Conservation (phyloP, 2,329 filamentous ascomycete genomes). For the Periconia sp. region DNA sequence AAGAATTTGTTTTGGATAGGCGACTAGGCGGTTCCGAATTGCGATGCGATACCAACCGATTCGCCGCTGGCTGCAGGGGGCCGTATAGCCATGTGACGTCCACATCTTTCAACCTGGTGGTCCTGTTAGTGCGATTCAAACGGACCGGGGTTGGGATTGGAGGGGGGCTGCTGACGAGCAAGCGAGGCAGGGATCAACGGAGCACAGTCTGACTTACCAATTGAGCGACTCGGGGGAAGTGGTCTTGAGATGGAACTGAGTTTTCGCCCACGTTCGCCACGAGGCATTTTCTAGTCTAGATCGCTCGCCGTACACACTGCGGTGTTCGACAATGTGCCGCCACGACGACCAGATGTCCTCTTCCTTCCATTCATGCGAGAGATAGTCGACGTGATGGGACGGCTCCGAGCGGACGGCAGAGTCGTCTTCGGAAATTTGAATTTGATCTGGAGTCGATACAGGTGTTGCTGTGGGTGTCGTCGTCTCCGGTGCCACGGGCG, state of each 20-base stretch:
- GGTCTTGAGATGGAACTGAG: slow-evolving; percentile 82
- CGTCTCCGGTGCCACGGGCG: slow-evolving; percentile 16
- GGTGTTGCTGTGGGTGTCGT: slow-evolving; percentile 50
- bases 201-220: slow-evolving; percentile 66
- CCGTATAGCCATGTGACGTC: slow-evolving; percentile 98
- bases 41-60: slow-evolving; percentile 53
- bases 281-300: slow-evolving; percentile 90
- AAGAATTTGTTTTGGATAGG: slow-evolving; percentile 65
- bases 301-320: slow-evolving; percentile 77
- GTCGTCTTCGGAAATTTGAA: slow-evolving; percentile 70
- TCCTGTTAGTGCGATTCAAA: slow-evolving; percentile 28
- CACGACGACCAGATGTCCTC: slow-evolving; percentile 98
- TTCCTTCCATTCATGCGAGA: slow-evolving; percentile 90
- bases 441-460: slow-evolving; percentile 55
- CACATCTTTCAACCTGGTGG: slow-evolving; percentile 84
- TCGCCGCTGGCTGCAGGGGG: slow-evolving; percentile 75
- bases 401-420: slow-evolving; percentile 72
- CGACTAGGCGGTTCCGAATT: slow-evolving; percentile 55
- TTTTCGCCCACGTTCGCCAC: slow-evolving; percentile 95
- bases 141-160: background rate
- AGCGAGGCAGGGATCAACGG: slow-evolving; percentile 26
- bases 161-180: slow-evolving; percentile 11
- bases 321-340: slow-evolving; percentile 84
- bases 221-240: slow-evolving; percentile 90
- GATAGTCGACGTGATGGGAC: slow-evolving; percentile 89